Evolutionary conservation across 148 eudicot genomes (phyloP).

Genomic region (Spergularia marina): DNA sequence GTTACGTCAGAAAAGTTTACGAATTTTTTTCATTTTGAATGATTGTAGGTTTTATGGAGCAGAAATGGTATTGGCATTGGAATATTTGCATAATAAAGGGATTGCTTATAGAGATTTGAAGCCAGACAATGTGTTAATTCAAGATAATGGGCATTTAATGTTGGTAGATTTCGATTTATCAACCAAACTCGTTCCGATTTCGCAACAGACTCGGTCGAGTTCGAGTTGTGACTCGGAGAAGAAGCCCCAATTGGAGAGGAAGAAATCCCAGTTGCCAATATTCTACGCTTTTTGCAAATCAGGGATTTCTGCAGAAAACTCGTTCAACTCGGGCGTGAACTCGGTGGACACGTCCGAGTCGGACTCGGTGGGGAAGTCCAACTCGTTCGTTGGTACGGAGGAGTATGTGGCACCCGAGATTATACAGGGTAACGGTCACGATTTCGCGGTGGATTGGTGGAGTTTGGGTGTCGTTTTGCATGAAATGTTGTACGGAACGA

Average conservation of each 20-base stretch:
- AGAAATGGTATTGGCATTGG: constrained; percentile 79
- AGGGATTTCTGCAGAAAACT: constrained; percentile 43
- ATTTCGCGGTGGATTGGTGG: constrained; percentile 83
- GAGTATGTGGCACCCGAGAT: constrained; percentile 93
- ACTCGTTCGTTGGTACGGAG: constrained; percentile 92
- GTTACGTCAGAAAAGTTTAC: background rate
- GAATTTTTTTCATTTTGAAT: background rate
- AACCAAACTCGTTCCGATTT: constrained; percentile 50
- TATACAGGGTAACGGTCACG: constrained; percentile 65
- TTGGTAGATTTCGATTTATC: constrained; percentile 90
- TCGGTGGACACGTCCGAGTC: constrained; percentile 34
- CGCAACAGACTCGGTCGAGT: constrained; percentile 26
- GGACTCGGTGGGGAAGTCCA: constrained; percentile 46
- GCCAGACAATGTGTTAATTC: constrained; percentile 80
- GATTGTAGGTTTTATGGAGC: constrained; percentile 70
- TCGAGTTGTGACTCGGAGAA: constrained; percentile 2
- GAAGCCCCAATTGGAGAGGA: constrained; percentile 22
- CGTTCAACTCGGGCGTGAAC: constrained; percentile 14
- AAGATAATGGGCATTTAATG: constrained; percentile 79
- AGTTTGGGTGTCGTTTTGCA: constrained; percentile 60
- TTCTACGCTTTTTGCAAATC: constrained; percentile 37
- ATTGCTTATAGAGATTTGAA: constrained; percentile 85
- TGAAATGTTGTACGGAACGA: constrained; percentile 79
- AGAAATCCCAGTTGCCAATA: constrained; percentile 20
- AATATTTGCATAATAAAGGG: constrained; percentile 73